Evolutionary conservation across 768 basidiomycete species (phyloP), one percentile per base, ranked within the genome.

Genomic region (Phanerodontia chrysosporium): DNA sequence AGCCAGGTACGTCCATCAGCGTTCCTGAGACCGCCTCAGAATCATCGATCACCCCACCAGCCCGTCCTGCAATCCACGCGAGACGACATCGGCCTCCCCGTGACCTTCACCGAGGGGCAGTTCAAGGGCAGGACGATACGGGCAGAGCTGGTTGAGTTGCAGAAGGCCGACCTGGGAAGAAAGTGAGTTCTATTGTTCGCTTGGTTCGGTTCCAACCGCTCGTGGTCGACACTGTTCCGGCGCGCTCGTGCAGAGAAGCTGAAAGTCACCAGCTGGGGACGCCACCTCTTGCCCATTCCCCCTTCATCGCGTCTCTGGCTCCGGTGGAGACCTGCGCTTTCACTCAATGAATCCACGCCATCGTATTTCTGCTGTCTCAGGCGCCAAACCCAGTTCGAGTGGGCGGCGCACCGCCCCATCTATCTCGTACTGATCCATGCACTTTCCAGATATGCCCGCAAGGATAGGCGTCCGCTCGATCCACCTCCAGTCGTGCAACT

Each of bases 101-200:
- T 86, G 46, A 75, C 74, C 59, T 89, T 84, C 64, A 70, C 70
- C 16, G 72, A 74, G 54, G 89, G 88, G 42, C 84, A 83, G 62
- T 85, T 89, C 68, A 73, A 78, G 46, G 86, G 85, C 25, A 76
- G 74, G 36, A 81, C 78, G 1, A 76, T 85, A 54, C 80, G 83
- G 30, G 80, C 78, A 66, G 77, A 82, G 68, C 73, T 83, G 28
- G 65, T 74, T 57, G 86, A 85, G 74, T 69, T 84, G 13, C 86
- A 88, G 64, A 84, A 84, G 59, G 85, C 86, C 5, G 76, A 85
- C 64, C 73, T 87, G 29, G 85, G 85, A n/a, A 74, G 86, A 71
- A 88, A 88, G 85, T 86, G 66, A 55, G 74, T 54, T 58, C 12
- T 48, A 42, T 42, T 42, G 39, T 42, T 42, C 32, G 39, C 39